Base-by-base conservation (phyloP, 2,329 filamentous ascomycete species). In the Ophiostoma himal-ulmi region DNA sequence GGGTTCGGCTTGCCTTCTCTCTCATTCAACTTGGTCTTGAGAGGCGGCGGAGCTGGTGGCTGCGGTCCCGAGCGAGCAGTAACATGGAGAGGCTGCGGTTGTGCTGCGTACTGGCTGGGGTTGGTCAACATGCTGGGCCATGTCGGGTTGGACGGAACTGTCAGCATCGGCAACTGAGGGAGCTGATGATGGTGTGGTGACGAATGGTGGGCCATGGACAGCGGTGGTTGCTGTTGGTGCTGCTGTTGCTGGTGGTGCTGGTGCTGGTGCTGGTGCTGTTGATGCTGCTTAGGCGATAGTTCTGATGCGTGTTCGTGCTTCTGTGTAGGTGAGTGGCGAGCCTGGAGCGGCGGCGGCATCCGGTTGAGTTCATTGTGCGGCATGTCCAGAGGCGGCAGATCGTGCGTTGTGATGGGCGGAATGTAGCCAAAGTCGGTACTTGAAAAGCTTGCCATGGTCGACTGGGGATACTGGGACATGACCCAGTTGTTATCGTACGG, bases 81-180 rank as follows among this genome's bases (percentile, higher is more conserved):
- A 30, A 71, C 60, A 39, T 66, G 67, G 44, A 68, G 54, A 13
- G 62, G 39, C 34, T 65, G 62, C n/a, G 36, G 83, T 60, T 86
- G 83, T 57, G 88, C 84, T 64, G 87, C 84, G 76, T 88, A 92
- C 74, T 80, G 86, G 62, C 86, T 83, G 64, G 91, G 90, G 74
- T 90, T 91, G 65, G 90, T 91, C 77, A 94, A 82, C 85, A 93
- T 90, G 78, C 91, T 94, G 8, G 92, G 92, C 92, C 92, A 96
- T 73, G 85, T 84, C 68, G 84, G 78, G 73, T 89, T 85, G 66
- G 84, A 84, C 30, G 89, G 88, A 82, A 91, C 91, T 75, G 92
- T 89, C 74, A 94, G 82, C 77, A 91, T 89, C 30, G 91, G 87
- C 26, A 91, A 80, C 73, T 87, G 86, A 11, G 81, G 76, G 70